Evolutionary conservation across 306 rosid species (phyloP), one percentile per base, ranked within the genome.

Genomic region (Parietaria judaica): DNA sequence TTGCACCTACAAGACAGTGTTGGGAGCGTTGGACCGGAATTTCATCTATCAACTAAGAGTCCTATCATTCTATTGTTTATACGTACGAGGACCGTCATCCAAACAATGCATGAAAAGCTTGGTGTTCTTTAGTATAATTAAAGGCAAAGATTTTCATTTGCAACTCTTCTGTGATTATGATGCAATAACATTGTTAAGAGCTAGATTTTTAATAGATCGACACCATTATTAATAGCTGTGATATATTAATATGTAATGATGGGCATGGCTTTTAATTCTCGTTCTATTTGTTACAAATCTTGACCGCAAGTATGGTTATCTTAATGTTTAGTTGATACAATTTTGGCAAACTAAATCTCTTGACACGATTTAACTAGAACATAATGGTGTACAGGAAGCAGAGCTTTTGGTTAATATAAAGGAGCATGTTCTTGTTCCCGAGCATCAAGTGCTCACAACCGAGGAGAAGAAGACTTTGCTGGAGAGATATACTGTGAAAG

Each of bases 401-500:
- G 98, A 92, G 57, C 73, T 92, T 62, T 62, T 83, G 67, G 70
- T 82, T 14, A 92, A 92, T 74, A 72, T 92, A 5, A 88, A 76
- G 59, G 82, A 72, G 35, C 94, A 88, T 17, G 88, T 66, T 45
- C 86, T 82, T 63, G 89, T 88, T 41, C 98, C 96, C 1, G 78
- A 80, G 76, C 98, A 91, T 74, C 86, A 71, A 70, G 63, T 85
- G 11, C 89, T 91, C 51, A 64, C 81, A 13, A 82, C 56, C 1
- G 59, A 68, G 16, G 95, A 88, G 70, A 88, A 91, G 77, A 91
- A 84, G 74, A 84, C 96, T 12, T 67, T 91, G 75, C 76, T 91
- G 46, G 87, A 88, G 82, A 81, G 81, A 65, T 91, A 91, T 47
- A 91, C 94, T 0, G 92, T 85, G 13, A 88, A 88, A 64, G 98